These are phyloP conservation scores for Lactarius indigo DNA, from an alignment of 768 basidiomycete genomes.

Conservation along the genomic window DNA sequence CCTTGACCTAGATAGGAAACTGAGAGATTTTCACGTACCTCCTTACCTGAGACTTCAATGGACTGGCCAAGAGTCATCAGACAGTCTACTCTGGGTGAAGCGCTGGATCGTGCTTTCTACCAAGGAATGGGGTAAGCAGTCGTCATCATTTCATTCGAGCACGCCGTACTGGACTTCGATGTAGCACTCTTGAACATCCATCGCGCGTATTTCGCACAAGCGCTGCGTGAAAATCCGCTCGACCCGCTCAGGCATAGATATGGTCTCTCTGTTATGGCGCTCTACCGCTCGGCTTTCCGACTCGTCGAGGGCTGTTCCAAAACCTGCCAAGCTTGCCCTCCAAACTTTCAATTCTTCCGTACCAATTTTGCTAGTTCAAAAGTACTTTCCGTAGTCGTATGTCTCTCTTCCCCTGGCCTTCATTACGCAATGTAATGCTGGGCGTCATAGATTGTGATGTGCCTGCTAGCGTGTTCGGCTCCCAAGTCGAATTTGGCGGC, in stretches of 20 bases:
- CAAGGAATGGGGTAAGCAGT: conserved; percentile 32
- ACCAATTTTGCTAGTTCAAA: conserved; percentile 62
- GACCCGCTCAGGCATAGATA: conserved; percentile 61
- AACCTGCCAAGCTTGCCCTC: conserved; percentile 40
- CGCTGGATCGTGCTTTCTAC: conserved; percentile 26
- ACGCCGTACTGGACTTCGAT: not conserved
- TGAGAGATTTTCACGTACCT: conserved; percentile 59
- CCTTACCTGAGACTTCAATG: conserved; percentile 38
- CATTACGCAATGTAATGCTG: not conserved
- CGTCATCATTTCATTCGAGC: conserved; percentile 23
- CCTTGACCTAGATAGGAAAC: conserved; percentile 54
- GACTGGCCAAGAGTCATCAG: conserved; percentile 13
- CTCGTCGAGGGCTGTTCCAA: conserved; percentile 48
- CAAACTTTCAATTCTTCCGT: conserved; percentile 39
- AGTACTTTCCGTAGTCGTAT: conserved; percentile 58
- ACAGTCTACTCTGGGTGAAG: conserved; percentile 13
- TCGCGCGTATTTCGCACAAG: conserved; percentile 64
- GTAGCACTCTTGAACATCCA: conserved; percentile 62
- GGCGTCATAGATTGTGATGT: conserved; percentile 41
- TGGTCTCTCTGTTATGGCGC: conserved; percentile 65
- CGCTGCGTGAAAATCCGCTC: conserved; percentile 53
- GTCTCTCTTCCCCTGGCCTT: conserved; percentile 28
- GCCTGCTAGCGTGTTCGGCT: conserved; percentile 36
- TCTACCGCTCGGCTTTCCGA: conserved; percentile 70
- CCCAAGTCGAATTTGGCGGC: conserved; percentile 37